A percentile compares a stretch with the other conserved stretches of the same genome.
phyloP scores from a whole-genome alignment of 169 alveolate genomes.

The Miamiensis avidus region DNA sequence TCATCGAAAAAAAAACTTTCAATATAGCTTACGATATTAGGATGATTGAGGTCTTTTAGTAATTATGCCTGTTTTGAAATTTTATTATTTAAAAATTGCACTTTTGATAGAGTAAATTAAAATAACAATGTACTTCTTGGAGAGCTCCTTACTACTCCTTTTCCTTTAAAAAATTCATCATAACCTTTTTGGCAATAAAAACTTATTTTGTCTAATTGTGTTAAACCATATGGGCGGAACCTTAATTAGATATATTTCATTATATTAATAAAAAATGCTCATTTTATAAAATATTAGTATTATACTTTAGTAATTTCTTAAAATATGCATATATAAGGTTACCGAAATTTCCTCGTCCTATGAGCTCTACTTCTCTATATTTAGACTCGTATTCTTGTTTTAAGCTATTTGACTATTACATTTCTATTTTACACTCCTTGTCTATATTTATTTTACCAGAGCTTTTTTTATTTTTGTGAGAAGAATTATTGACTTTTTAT shows the following conservation, averaged over 20 bases:
- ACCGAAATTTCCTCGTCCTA: slow-evolving; percentile 77
- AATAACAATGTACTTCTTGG: slow-evolving; percentile 18
- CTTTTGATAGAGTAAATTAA: background rate
- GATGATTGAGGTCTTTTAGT: slow-evolving; percentile 77
- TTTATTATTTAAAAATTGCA: background rate
- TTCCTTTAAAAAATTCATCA: background rate
- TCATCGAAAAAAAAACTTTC: slow-evolving; percentile 81
- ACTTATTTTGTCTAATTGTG: background rate
- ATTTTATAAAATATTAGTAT: too few relatives aligned
- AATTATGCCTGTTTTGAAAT: slow-evolving; percentile 49
- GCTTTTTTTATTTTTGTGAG: too few relatives aligned
- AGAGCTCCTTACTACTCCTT: slow-evolving; percentile 7
- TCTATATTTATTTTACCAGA: too few relatives aligned
- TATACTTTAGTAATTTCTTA: too few relatives aligned
- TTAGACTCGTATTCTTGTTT: slow-evolving; percentile 26
- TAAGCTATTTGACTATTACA: slow-evolving; percentile 6
- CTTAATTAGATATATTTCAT: background rate
- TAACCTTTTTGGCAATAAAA: slow-evolving; percentile 8
- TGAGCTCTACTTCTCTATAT: slow-evolving; percentile 52
- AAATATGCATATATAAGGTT: background rate
- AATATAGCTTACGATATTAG: slow-evolving; percentile 84
- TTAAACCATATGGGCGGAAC: slow-evolving; percentile 12
- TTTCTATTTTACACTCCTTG: too few relatives aligned
- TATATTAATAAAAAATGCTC: too few relatives aligned
- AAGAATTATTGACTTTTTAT: too few relatives aligned